Evolutionary conservation across 768 basidiomycete genomes (phyloP).

Genomic region (Agrocybe chaxingu): DNA sequence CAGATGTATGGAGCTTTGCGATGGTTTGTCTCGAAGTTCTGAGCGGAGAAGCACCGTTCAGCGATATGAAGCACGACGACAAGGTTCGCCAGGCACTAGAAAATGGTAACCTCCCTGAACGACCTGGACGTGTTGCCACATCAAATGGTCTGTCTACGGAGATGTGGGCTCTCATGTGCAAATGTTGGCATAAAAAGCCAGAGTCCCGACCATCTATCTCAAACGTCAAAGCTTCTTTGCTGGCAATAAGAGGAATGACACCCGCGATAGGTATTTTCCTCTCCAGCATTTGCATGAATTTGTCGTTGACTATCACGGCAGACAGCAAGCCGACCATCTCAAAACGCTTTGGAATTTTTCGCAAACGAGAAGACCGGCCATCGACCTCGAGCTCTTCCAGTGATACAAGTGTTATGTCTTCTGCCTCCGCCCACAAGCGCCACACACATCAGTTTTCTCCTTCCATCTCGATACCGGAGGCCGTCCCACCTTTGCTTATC

Average conservation of each 20-base stretch:
- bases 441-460: too few species aligned
- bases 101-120: constrained; percentile 32
- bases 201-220: constrained; percentile 36
- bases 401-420: constrained; percentile 5
- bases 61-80: constrained; percentile 25
- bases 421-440: too few species aligned
- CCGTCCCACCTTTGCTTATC: too few species aligned
- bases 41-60: constrained; percentile 38
- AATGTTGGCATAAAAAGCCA: constrained; percentile 41
- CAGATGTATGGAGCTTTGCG: constrained; percentile 49
- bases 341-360: not conserved
- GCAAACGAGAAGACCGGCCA: not conserved
- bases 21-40: constrained; percentile 46
- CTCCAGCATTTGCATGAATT: not conserved
- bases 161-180: constrained; percentile 40
- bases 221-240: constrained; percentile 24
- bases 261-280: not conserved
- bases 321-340: not conserved
- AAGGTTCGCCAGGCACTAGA: constrained; percentile 33
- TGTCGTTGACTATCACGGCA: not conserved
- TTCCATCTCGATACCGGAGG: too few species aligned
- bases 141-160: constrained; percentile 30
- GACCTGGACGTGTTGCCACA: constrained; percentile 27
- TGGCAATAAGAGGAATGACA: constrained; percentile 17
- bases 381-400: too few species aligned